Base-by-base conservation (phyloP, 805 yeast genomes). In the Wickerhamiella azymoides region DNA sequence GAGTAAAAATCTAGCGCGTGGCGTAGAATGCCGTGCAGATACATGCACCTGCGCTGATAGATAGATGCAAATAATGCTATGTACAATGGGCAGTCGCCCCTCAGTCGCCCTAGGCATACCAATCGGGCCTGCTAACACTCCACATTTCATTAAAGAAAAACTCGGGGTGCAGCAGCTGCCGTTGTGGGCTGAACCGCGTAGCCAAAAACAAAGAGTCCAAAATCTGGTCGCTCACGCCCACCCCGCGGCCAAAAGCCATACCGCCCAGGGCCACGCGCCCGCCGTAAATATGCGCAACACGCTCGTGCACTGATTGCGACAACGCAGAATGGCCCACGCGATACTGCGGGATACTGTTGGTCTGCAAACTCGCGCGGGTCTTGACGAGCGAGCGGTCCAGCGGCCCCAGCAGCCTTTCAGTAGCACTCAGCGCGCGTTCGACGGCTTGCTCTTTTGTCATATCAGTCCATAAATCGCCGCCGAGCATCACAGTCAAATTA, bases 141-240 rank as follows among this genome's bases (percentile, higher is more conserved):
- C 52, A 50, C 52, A 52, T 51, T 48, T 59, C 57, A 45, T 52
- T 53, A 49, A 55, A 51, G 49, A 54, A 62, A 46, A 48, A 59
- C 47, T 52, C 55, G 11, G 62, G 61, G 47, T 53, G 56, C 25
- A 57, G 54, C 48, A 57, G 53, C 51, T 52, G 50, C 18, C 63
- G 52, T 49, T 60, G 59, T 17, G 47, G 52, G 38, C 51, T 41
- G 53, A 63, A 58, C 33, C 62, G 50, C n/a, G 60, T 52, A 5
- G 88, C 92, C 47, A 69, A 74, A 41, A 69, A 71, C 45, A 81
- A 69, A 2, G 80, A 73, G 55, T 78, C 76, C 27, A 74, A 61
- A 1, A 84, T 79, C 51, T 88, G 80, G 62, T 88, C 96, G 1
- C 95, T 94, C 2, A 88, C 88, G 1, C 96, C 96, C 8, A 84